Evolutionary conservation across 805 yeast genomes (phyloP), one percentile per base, ranked within the genome.

Genomic region (Teunomyces lycoperdinae): DNA sequence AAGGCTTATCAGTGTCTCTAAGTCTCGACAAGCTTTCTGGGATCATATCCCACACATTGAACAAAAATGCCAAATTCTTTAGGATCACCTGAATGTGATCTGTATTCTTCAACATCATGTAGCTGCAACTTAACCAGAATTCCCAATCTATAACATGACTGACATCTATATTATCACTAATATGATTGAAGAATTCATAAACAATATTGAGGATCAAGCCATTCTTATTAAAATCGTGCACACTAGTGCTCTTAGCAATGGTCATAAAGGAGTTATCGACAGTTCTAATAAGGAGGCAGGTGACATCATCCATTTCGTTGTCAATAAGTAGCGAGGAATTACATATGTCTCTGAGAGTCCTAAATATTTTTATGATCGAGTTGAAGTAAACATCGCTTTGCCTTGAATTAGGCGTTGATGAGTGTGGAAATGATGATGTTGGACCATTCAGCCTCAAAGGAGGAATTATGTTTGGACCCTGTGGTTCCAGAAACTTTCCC

Each of bases 31-130:
- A 56, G 14, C 56, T 59, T 38, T 65, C 67, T 3, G 90, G 87
- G 11, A 89, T 70, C 51, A 73, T 67, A 29, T 84, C 85, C 96
- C 96, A 89, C 2, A 84, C 63, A 61, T 87, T 85, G 68, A 82
- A 88, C 46, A 89, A 61, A 47, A 83, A 76, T 4, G 90, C 80
- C 33, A 89, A 61, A 10, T 82, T 80, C 50, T 87, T 79, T 16
- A 85, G 68, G 51, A 86, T 81, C 17, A 78, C 76, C 53, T 80
- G 83, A 53, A 81, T 73, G 61, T 80, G 87, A 40, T 80, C 81
- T 6, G 89, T 80, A 35, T 64, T 60, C 6, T 70, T 58, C n/a
- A 88, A 62, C 83, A 88, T 78, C 48, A 79, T 70, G 49, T 78
- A 66, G 10, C 73, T 63, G 11, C 86, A 83, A 46, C 74, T 71